These are phyloP conservation scores for Hericium erinaceus DNA, from an alignment of 768 basidiomycete species.

Conservation along the genomic window DNA sequence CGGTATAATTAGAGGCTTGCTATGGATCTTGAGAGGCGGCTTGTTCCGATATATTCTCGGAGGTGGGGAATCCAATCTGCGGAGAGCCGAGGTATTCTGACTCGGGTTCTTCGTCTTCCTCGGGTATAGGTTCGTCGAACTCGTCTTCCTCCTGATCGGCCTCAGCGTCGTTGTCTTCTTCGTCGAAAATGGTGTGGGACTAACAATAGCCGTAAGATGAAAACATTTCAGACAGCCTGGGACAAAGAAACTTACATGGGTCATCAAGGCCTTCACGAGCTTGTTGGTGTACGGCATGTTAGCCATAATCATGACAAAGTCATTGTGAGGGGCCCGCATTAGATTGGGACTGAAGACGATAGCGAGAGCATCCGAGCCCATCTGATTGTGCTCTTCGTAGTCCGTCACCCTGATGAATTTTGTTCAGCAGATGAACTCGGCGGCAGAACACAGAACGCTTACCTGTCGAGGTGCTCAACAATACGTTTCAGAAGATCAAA, in stretches of 20 bases:
- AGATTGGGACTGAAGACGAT: slow-evolving; percentile 83
- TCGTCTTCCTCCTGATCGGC: slow-evolving; percentile 49
- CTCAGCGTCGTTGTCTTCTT: slow-evolving; percentile 36
- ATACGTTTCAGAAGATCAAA: slow-evolving; percentile 76
- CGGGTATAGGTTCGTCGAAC: slow-evolving; percentile 54
- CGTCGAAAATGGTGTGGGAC: slow-evolving; percentile 60
- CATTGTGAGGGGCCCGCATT: slow-evolving; percentile 67
- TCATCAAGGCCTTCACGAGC: slow-evolving; percentile 43
- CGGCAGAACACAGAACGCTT: slow-evolving; percentile 11
- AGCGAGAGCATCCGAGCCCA: slow-evolving; percentile 78
- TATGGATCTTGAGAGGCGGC: not conserved
- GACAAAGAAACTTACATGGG: slow-evolving; percentile 55
- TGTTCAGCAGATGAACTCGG: not conserved
- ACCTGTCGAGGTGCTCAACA: slow-evolving; percentile 78
- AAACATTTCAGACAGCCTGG: not conserved
- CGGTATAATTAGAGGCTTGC: not conserved
- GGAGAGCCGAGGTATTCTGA: not conserved
- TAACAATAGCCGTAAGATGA: slow-evolving; percentile 23
- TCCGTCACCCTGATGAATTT: slow-evolving; percentile 58
- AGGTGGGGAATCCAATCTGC: slow-evolving; percentile 1
- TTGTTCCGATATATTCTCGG: not conserved
- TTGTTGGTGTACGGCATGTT: slow-evolving; percentile 44
- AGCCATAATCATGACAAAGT: slow-evolving; percentile 66
- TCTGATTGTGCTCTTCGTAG: slow-evolving; percentile 82
- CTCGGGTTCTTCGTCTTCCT: slow-evolving; percentile 51